A percentile compares a stretch with the other conserved stretches of the same genome.
Evolutionary conservation across 768 basidiomycete genomes (phyloP).

Genomic region (Hericium alpestre): DNA sequence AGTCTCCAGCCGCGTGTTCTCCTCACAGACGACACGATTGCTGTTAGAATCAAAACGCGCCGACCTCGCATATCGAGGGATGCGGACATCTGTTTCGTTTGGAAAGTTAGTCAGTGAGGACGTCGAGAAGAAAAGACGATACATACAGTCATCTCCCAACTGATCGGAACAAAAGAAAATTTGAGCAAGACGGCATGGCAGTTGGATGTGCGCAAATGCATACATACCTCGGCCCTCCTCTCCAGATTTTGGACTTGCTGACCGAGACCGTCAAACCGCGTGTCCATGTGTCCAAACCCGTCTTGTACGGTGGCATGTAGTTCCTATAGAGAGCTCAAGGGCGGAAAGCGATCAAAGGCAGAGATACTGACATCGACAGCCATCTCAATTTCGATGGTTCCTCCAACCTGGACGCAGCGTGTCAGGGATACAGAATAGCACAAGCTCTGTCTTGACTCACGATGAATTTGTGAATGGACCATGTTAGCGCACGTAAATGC

Average conservation of each 20-base stretch:
- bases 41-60: background rate
- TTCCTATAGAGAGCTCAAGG: background rate
- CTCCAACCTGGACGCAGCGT: background rate
- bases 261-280: background rate
- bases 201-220: background rate
- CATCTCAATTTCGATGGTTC: background rate
- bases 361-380: background rate
- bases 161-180: background rate
- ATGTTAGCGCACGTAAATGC: background rate
- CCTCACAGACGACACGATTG: background rate
- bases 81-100: background rate
- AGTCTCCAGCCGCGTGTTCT: background rate
- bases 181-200: background rate
- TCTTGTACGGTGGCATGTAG: background rate
- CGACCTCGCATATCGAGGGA: background rate
- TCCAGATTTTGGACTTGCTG: background rate
- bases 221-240: background rate
- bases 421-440: background rate
- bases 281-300: background rate
- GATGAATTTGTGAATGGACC: background rate
- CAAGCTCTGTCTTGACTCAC: background rate
- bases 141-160: background rate
- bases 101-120: background rate
- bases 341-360: background rate
- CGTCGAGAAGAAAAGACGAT: background rate